Evolutionary conservation across 768 basidiomycete genomes (phyloP), one percentile per base, ranked within the genome.

Genomic region (Pulveroboletus sp.): DNA sequence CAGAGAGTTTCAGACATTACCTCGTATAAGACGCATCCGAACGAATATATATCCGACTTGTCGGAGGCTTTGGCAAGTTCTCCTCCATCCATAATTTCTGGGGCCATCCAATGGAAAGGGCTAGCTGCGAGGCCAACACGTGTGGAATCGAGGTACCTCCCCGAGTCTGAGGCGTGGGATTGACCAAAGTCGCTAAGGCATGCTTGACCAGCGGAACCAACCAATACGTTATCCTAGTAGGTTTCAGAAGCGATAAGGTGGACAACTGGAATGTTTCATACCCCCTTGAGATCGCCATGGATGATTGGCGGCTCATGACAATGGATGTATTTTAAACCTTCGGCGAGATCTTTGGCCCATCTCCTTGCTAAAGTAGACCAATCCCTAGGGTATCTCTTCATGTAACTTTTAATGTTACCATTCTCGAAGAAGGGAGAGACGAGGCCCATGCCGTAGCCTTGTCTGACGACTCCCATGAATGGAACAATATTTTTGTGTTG

Each of bases 271-370:
- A 40, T 17, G 19, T 44, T 19, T 33, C 65, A 57, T 41, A 51
- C 73, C 25, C 65, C 67, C 52, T 75, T 75, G 23, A 75, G 25
- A 53, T 75, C 74, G 7, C 74, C 70, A 21, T 75, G 74, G 13
- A 72, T 51, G 23, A 75, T 59, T 25, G 64, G 59, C 0, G 64
- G 64, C 4, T 62, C 45, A 14, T 55, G 52, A 7, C 6, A 16
- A 20, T 68, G 64, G 19, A 68, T 50, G 33, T 62, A 68, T 12
- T 36, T 14, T 12, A 66, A 51, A 21, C 29, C 67, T 33, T 52
- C 33, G 8, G 60, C 62, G 24, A 64, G 45, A 25, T 55, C 62
- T 32, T 9, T 45, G 31, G 31, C 52, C 52, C 31, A 59, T 13
- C 5, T 12, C 23, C 43, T 32, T 31, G 57, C 53, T 45, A 53